Evolutionary conservation across 139 green algal species (phyloP), one percentile per base, ranked within the genome.

Genomic region (Gonium pectorale): DNA sequence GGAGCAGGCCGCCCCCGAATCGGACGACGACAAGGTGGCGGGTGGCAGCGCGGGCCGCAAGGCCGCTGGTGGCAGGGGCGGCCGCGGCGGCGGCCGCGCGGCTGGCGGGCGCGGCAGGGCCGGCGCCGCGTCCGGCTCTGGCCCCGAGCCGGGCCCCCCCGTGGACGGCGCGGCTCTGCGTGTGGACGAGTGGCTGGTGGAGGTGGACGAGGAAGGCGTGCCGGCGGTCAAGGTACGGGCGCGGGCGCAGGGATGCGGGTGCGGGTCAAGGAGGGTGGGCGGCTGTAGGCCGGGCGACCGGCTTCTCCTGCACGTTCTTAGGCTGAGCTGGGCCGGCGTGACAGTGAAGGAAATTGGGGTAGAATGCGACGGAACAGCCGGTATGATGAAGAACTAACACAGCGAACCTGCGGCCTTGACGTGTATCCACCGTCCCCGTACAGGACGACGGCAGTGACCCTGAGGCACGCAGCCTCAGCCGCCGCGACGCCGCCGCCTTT

Each of bases 81-180:
- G 44, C 37, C 74, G 78, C 67, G 85, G 35, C 40, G 75, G 60
- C 33, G 63, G 70, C 70, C 78, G 59, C 60, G 79, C 37, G 56
- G 62, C 27, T 9, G 35, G 46, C 33, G 49, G 40, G 6, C 29
- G 56, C 37, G 35, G 66, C 46, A 37, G 44, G 56, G 9, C 37
- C 7, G 21, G 38, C 44, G n/a, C n/a, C n/a, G n/a, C n/a, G 70
- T 56, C 40, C 19, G 44, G n/a, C 13, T 31, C 49, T 17, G 86
- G 87, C 26, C 78, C 62, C 13, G 80, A 93, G 73, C 87, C 91
- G 0, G 92, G 93, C 5, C 90, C 92, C 0, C 88, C 90, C 35
- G 89, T 97, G n/a, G 87, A 93, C 24, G 95, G 94, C 0, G 94
- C 93, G 1, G 68, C 90, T 35, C 43, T 95, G 82, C 90, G 95